A percentile compares a stretch with the other conserved stretches of the same genome.
These are phyloP conservation scores for Phytopythium cucurbitacearum DNA, from an alignment of 352 stramenopile genomes.

Conservation along the genomic window DNA sequence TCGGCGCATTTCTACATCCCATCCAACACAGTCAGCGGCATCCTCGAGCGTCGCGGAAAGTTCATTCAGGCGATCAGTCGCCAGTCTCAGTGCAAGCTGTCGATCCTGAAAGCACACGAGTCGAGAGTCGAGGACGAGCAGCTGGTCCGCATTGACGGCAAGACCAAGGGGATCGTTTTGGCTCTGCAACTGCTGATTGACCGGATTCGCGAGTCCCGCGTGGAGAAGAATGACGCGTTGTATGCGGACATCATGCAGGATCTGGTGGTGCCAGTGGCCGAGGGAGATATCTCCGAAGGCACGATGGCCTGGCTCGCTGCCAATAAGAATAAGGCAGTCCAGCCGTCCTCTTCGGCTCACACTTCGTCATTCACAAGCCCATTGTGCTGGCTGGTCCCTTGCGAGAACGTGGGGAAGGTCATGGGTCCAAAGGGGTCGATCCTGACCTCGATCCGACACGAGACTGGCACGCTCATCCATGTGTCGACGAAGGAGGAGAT, in stretches of 20 bases:
- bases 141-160: conserved; percentile 56
- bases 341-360: conserved; percentile 4
- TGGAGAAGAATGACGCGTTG: conserved; percentile 39
- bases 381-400: conserved; percentile 46
- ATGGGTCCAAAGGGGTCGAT: conserved; percentile 51
- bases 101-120: conserved; percentile 28
- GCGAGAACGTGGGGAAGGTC: conserved; percentile 50
- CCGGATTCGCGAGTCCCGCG: conserved; percentile 40
- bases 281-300: conserved; percentile 33
- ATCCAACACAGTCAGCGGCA: conserved; percentile 32
- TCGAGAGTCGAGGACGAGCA: conserved; percentile 22
- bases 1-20: conserved; percentile 64
- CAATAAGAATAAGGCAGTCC: conserved; percentile 7
- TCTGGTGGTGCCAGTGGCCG: conserved; percentile 20
- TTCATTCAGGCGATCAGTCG: conserved; percentile 46
- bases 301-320: conserved; percentile 24
- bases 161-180: conserved; percentile 49
- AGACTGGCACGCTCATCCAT: conserved; percentile 40
- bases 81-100: conserved; percentile 46
- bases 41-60: conserved; percentile 47
- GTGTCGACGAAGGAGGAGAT: conserved; percentile 29
- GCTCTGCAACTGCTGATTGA: conserved; percentile 60
- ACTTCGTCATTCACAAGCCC: conserved; percentile 16
- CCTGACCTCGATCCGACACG: conserved; percentile 33
- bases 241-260: conserved; percentile 38